Evolutionary conservation across 163 green algal species (phyloP).

Genomic region (Scenedesmus sp.): DNA sequence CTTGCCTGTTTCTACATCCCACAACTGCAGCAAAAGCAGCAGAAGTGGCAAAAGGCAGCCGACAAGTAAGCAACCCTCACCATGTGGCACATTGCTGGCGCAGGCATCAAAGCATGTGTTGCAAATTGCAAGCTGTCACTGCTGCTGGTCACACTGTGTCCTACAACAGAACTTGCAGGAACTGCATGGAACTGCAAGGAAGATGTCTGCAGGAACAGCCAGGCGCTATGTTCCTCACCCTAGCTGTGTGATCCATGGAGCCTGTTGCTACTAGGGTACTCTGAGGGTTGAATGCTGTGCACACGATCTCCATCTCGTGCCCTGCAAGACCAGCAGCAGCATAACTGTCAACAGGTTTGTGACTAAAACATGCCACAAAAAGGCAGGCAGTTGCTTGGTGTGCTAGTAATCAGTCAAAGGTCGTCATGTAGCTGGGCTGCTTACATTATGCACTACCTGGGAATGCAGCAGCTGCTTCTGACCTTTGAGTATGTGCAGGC

Average conservation of each 20-base stretch:
- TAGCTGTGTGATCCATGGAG: constrained; percentile 86
- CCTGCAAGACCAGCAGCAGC: constrained; percentile 41
- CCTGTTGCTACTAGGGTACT: constrained; percentile 78
- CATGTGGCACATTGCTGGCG: too few relatives aligned
- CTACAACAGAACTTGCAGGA: too few relatives aligned
- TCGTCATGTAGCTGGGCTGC: neutral
- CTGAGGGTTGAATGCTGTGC: constrained; percentile 80
- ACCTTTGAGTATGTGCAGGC: constrained; percentile 77
- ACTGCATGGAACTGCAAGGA: neutral
- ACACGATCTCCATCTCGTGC: constrained; percentile 83
- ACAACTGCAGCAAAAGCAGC: constrained; percentile 62
- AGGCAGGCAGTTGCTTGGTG: neutral
- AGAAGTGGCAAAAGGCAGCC: neutral
- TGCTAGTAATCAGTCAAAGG: neutral
- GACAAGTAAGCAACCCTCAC: neutral
- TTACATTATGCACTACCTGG: neutral
- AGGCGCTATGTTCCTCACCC: constrained; percentile 39
- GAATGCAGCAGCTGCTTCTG: neutral
- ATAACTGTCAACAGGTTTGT: neutral
- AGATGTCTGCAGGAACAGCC: neutral
- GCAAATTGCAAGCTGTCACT: too few relatives aligned
- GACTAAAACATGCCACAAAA: neutral
- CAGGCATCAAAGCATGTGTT: too few relatives aligned
- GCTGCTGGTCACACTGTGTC: too few relatives aligned
- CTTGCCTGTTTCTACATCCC: constrained; percentile 79